Evolutionary conservation across 495 filamentous ascomycete species (phyloP).

Genomic region (Trichoderma erinaceum): DNA sequence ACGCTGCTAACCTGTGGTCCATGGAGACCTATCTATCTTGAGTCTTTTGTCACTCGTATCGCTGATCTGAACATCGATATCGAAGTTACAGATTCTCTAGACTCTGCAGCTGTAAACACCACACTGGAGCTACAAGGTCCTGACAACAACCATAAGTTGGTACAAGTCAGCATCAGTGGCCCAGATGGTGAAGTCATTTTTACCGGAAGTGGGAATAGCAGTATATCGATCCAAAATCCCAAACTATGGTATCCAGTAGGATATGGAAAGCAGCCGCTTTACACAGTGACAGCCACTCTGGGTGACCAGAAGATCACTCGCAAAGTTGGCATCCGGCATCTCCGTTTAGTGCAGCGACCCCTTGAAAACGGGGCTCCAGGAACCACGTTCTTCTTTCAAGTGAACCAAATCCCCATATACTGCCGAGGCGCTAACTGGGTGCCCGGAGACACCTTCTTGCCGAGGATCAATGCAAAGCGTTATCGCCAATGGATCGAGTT

Average conservation of each 20-base stretch:
- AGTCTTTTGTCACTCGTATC: slow-evolving; percentile 46
- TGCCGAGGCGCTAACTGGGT: slow-evolving; percentile 73
- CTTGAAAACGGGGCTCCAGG: slow-evolving; percentile 53
- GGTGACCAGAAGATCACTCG: slow-evolving; percentile 35
- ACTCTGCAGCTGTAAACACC: slow-evolving; percentile 39
- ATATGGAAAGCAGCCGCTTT: slow-evolving; percentile 61
- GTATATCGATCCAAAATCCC: slow-evolving; percentile 44
- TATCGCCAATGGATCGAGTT: slow-evolving; percentile 64
- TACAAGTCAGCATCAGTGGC: slow-evolving; percentile 48
- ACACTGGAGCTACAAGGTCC: slow-evolving; percentile 48
- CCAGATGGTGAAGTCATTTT: slow-evolving; percentile 25
- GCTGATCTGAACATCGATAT: slow-evolving; percentile 51
- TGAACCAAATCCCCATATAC: slow-evolving; percentile 67
- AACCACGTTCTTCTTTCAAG: slow-evolving; percentile 64
- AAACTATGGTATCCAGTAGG: slow-evolving; percentile 68
- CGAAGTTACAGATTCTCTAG: slow-evolving; percentile 40
- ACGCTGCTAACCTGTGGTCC: slow-evolving; percentile 65
- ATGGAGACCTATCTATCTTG: slow-evolving; percentile 62
- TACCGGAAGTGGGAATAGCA: slow-evolving; percentile 31
- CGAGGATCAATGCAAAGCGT: slow-evolving; percentile 47
- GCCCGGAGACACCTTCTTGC: slow-evolving; percentile 63
- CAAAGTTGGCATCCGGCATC: slow-evolving; percentile 58
- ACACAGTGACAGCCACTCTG: slow-evolving; percentile 48
- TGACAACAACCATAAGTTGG: slow-evolving; percentile 22
- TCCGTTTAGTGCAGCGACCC: slow-evolving; percentile 53